Evolutionary conservation across 768 basidiomycete species (phyloP).

Genomic region (Mycena venus): DNA sequence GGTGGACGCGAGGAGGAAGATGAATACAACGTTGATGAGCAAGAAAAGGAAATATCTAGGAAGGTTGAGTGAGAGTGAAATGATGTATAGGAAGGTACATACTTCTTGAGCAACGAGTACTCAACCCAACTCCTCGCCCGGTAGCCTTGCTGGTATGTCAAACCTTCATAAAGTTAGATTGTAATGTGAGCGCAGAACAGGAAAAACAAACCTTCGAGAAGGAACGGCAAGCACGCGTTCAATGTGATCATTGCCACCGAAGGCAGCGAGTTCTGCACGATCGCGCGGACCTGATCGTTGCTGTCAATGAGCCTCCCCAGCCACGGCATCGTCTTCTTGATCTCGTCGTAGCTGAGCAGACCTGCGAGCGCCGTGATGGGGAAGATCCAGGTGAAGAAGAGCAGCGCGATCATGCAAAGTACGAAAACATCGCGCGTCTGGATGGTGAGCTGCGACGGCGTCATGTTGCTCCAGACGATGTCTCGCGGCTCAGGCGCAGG

Average conservation of each 20-base stretch:
- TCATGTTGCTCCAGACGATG: slow-evolving; percentile 94
- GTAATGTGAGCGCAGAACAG: neutral
- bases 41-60: slow-evolving; percentile 93
- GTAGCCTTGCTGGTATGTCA: slow-evolving; percentile 93
- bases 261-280: slow-evolving; percentile 96
- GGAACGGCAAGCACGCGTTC: slow-evolving; percentile 90
- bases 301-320: slow-evolving; percentile 87
- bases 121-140: slow-evolving; percentile 94
- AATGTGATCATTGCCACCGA: slow-evolving; percentile 91
- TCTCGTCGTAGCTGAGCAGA: slow-evolving; percentile 92
- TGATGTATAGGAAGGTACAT: slow-evolving; percentile 36
- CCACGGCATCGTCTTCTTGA: slow-evolving; percentile 92
- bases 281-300: slow-evolving; percentile 82
- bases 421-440: slow-evolving; percentile 82
- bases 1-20: slow-evolving; percentile 92
- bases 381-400: slow-evolving; percentile 93
- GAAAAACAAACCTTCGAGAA: slow-evolving; percentile 79
- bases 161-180: slow-evolving; percentile 47
- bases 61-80: slow-evolving; percentile 10
- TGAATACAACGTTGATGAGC: slow-evolving; percentile 92
- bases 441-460: slow-evolving; percentile 69
- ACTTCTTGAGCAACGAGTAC: slow-evolving; percentile 94
- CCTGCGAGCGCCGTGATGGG: slow-evolving; percentile 91
- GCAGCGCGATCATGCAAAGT: slow-evolving; percentile 72
- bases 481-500: slow-evolving; percentile 95